Base-by-base conservation (phyloP, 495 filamentous ascomycete species). In the Lasiosphaeria miniovina region DNA sequence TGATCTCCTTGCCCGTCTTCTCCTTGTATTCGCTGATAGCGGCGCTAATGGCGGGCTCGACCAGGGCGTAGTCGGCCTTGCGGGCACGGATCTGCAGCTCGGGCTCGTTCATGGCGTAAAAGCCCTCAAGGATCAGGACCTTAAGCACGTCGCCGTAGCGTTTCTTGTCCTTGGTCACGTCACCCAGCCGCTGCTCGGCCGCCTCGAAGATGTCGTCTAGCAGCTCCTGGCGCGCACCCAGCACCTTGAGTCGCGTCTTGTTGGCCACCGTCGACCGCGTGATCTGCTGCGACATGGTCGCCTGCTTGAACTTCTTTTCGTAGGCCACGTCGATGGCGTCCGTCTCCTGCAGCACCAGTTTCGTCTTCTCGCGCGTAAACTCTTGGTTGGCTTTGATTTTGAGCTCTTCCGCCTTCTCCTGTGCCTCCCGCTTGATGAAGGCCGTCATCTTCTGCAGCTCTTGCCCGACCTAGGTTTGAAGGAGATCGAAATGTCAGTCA, bases 361-460 rank as follows among this genome's bases (percentile, higher is more conserved):
- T 96, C 54, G 92, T 92, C 77, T 98, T 98, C 73, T 98, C 95
- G 70, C 96, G 97, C 64, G 89, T 87, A 75, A 97, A 96, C 74
- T 99, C 95, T 74, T 97, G 92, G 77, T 98, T 90, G 74, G 95
- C 95, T 77, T 98, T 98, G 77, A 97, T 85, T 63, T 90, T 82
- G 78, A 99, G 98, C 75, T 99, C 95, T 69, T 86, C 86, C 65
- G 93, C 91, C 79, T 99, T 99, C 73, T 99, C 95, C 41, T 86
- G 79, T 32, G 95, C 95, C 83, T 99, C 95, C 79, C 97, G 93
- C 72, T 88, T 89, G 86, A 99, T 99, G 89, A 99, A 99, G 73
- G 93, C 91, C 49, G 95, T 98, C 95, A 99, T 99, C 83, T 99
- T 99, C 81, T 88, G 90, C 73, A 99, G 90, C 84, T 99, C 95